phyloP scores from a whole-genome alignment of 257 asterid genomes.

The Paulownia fortunei region DNA sequence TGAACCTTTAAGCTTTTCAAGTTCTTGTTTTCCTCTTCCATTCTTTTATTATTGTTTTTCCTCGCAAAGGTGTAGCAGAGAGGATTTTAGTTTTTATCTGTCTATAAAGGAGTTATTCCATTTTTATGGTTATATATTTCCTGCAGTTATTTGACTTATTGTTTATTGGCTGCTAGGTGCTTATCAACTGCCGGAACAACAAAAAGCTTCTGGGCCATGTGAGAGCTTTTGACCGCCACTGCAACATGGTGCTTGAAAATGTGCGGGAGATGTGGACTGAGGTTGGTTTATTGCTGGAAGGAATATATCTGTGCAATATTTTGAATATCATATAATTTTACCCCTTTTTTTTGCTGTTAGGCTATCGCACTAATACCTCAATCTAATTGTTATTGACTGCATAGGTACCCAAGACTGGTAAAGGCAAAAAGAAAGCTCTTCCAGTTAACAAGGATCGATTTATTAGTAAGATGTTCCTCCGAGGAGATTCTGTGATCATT shows the following conservation, averaged over 20 bases:
- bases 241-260: conserved; percentile 94
- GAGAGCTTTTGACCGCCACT: conserved; percentile 89
- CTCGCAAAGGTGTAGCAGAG: background rate
- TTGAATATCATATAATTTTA: background rate
- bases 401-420: conserved; percentile 88
- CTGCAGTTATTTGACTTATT: background rate
- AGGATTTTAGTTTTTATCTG: background rate
- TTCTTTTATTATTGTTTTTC: background rate
- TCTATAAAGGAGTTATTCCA: background rate
- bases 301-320: background rate
- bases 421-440: conserved; percentile 92
- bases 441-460: conserved; percentile 87
- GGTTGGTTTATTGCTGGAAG: conserved; percentile 45
- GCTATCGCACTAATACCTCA: conserved; percentile 4
- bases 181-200: conserved; percentile 85
- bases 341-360: background rate
- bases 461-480: conserved; percentile 90
- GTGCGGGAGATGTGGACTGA: conserved; percentile 95
- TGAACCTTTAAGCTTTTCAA: background rate
- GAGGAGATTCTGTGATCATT: conserved; percentile 93
- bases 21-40: background rate
- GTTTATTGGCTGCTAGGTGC: conserved; percentile 53
- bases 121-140: background rate
- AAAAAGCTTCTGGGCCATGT: conserved; percentile 83
- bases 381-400: conserved; percentile 3